Conservation (phyloP, 768 basidiomycete species). For the Cubamyces lactineus region DNA sequence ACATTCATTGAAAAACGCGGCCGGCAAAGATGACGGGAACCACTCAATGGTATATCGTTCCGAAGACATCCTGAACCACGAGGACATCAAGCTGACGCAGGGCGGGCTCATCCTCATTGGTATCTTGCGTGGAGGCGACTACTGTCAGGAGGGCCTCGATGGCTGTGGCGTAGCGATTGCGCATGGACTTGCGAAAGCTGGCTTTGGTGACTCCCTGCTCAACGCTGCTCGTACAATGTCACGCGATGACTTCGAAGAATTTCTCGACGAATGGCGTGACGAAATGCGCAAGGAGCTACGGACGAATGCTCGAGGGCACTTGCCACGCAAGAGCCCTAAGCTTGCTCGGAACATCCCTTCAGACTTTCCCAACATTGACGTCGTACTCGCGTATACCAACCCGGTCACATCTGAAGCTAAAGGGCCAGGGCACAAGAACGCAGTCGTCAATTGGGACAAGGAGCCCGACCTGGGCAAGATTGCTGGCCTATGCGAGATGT, state of each 20-base stretch:
- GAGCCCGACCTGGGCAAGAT: conserved; percentile 75
- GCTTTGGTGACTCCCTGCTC: conserved; percentile 73
- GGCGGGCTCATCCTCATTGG: conserved; percentile 82
- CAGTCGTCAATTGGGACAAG: conserved; percentile 48
- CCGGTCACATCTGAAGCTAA: conserved; percentile 70
- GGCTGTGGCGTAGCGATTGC: conserved; percentile 75
- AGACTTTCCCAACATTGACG: conserved; percentile 71
- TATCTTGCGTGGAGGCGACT: conserved; percentile 89
- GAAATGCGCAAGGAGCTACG: conserved; percentile 64
- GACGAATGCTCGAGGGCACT: conserved; percentile 65
- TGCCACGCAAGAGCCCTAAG: conserved; percentile 65
- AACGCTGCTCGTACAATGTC: conserved; percentile 56
- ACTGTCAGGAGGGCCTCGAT: conserved; percentile 69
- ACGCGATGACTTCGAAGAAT: conserved; percentile 47
- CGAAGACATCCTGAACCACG: conserved; percentile 46
- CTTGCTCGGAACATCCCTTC: conserved; percentile 67
- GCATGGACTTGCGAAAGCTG: conserved; percentile 77
- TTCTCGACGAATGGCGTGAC: conserved; percentile 66
- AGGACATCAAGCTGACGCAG: conserved; percentile 53
- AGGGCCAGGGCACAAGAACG: conserved; percentile 24
- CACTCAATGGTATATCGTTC: conserved; percentile 52
- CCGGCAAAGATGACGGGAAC: conserved; percentile 76
- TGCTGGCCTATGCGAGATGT: conserved; percentile 80
- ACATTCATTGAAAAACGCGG: conserved; percentile 63
- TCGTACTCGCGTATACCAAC: conserved; percentile 76